phyloP scores from a whole-genome alignment of 805 yeast genomes.

The Ogataea neopini region DNA sequence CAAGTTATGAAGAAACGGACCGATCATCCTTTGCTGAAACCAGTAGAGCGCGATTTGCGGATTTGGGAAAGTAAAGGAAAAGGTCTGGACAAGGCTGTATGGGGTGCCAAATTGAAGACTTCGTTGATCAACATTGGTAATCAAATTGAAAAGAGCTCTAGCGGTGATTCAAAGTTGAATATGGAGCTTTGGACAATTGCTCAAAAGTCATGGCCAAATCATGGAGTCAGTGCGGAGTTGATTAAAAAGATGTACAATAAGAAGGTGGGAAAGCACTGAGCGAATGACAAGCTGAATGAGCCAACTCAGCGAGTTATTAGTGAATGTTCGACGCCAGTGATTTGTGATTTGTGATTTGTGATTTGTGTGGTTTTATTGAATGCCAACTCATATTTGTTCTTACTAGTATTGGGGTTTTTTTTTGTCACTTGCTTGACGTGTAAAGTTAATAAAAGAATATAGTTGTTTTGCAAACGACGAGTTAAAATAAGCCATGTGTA shows the following conservation, averaged over 20 bases:
- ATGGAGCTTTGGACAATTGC: slow-evolving; percentile 34
- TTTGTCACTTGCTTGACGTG: no score
- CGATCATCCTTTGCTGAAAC: slow-evolving; percentile 19
- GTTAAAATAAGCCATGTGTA: no score
- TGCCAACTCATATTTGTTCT: no score
- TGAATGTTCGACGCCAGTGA: no score
- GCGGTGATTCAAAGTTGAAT: slow-evolving; percentile 22
- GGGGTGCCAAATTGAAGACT: slow-evolving; percentile 33
- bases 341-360: no score
- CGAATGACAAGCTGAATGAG: not conserved
- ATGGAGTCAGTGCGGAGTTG: slow-evolving; percentile 32
- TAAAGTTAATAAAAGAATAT: no score
- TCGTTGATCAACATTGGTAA: slow-evolving; percentile 34
- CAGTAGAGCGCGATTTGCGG: slow-evolving; percentile 32
- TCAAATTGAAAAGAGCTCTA: slow-evolving; percentile 32
- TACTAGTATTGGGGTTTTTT: no score
- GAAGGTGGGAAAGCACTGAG: slow-evolving; percentile 20
- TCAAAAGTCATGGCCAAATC: slow-evolving; percentile 37
- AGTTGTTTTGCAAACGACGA: no score
- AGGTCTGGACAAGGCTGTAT: slow-evolving; percentile 34
- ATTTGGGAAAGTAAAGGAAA: slow-evolving; percentile 36
- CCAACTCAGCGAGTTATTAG: not conserved
- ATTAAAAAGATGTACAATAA: slow-evolving; percentile 36
- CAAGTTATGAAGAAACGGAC: slow-evolving; percentile 23
- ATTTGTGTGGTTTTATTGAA: not conserved